Evolutionary conservation across 208 protist genomes (phyloP), one percentile per base, ranked within the genome.

Genomic region (Wallacemonas sp.): DNA sequence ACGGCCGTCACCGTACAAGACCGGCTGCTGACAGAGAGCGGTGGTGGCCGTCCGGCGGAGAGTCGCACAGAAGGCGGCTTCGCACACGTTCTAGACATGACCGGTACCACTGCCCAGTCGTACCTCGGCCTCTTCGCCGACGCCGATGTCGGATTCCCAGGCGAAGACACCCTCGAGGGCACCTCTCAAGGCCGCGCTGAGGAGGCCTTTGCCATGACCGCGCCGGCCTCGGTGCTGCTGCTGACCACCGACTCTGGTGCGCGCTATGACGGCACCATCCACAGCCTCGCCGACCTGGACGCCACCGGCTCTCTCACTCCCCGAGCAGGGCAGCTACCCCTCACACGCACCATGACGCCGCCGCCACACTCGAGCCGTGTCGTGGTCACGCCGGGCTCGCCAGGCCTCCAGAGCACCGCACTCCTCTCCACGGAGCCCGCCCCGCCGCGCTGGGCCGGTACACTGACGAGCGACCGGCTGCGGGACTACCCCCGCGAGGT

Each of bases 191-290:
- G 29, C 53, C 13, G 22, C 50, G 24, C 24, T 9, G 33, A 12
- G n/a, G 38, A 62, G 1, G 13, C 55, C 9, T 62, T 62, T 19
- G 27, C 22, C 39, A 34, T 42, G 34, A 48, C 55, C 32, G 39
- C 39, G 9, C 55, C 55, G 3, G 37, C 55, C 33, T 62, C 55
- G 8, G 3, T 46, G 55, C 22, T 62, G 55, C 38, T 48, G 13
- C 34, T 48, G 9, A 48, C 55, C 5, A 62, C 55, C n/a, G 55
- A 62, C 50, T 57, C 50, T 3, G 50, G 50, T 8, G 32, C 32
- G 29, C 50, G 50, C 30, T 57, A 57, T 32, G 50, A 32, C 13
- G 12, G 5, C 30, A 37, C 50, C 30, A 39, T 62, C 36, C 13
- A 24, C 55, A 30, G 24, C 13, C 55, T 62, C 38, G n/a, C 50